These are phyloP conservation scores for Blastobotrys capitulatus DNA, from an alignment of 1,139 yeast species.

Conservation along the genomic window DNA sequence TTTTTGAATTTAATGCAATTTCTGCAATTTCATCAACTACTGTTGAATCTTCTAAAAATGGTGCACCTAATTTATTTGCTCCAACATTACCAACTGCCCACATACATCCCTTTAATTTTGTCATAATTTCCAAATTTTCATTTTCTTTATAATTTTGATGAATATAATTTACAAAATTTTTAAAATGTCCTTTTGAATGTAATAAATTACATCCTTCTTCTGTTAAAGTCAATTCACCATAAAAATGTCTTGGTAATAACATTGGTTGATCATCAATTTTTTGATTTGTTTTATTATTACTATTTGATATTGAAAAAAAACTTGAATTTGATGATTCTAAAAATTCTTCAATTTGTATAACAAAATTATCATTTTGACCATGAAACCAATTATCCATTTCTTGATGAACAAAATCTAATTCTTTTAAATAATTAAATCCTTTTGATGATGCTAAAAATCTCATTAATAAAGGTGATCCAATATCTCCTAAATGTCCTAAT, in stretches of 20 bases:
- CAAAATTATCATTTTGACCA: slow-evolving; percentile 49
- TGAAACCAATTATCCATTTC: slow-evolving; percentile 60
- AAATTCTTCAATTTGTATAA: slow-evolving; percentile 45
- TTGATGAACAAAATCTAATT: slow-evolving; percentile 46
- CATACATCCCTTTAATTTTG: slow-evolving; percentile 63
- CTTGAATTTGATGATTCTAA: slow-evolving; percentile 28
- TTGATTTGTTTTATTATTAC: neutral
- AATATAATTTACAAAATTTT: slow-evolving; percentile 40
- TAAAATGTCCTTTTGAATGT: slow-evolving; percentile 44
- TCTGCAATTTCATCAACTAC: slow-evolving; percentile 51
- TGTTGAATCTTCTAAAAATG: slow-evolving; percentile 56
- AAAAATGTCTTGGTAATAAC: slow-evolving; percentile 61
- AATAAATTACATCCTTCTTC: slow-evolving; percentile 66
- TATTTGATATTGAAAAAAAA: slow-evolving; percentile 18
- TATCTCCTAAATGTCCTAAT: slow-evolving; percentile 40
- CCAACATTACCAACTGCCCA: slow-evolving; percentile 91
- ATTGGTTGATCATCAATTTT: slow-evolving; percentile 9
- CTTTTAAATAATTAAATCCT: slow-evolving; percentile 51
- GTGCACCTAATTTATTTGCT: slow-evolving; percentile 55
- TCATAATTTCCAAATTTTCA: slow-evolving; percentile 28
- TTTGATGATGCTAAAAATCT: slow-evolving; percentile 49
- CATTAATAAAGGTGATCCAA: slow-evolving; percentile 45
- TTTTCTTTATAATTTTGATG: slow-evolving; percentile 32
- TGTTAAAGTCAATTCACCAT: slow-evolving; percentile 73
- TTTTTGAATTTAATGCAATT: slow-evolving; percentile 48